phyloP scores from a whole-genome alignment of 192 early-diverging fungal genomes.

The Gamsiella multidivaricata region DNA sequence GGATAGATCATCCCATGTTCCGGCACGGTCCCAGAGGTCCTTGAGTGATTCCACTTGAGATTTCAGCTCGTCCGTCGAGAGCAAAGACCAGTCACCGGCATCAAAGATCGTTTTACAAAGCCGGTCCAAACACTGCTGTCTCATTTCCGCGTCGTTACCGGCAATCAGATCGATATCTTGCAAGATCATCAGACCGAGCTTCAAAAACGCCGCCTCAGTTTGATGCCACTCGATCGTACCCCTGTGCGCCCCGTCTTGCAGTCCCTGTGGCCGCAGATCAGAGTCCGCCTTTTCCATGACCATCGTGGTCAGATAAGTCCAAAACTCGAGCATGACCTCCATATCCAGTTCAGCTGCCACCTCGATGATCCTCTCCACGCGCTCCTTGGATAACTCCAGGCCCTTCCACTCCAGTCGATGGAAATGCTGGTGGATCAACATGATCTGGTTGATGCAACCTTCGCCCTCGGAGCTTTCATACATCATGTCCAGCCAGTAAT shows the following conservation, averaged over 20 bases:
- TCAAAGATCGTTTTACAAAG: constrained; percentile 25
- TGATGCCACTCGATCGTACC: constrained; percentile 17
- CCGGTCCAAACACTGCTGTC: constrained; percentile 25
- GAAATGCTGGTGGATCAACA: constrained; percentile 51
- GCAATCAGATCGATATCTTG: constrained; percentile 25
- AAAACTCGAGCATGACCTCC: constrained; percentile 31
- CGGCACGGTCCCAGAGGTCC: constrained; percentile 22
- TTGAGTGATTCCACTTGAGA: constrained; percentile 12
- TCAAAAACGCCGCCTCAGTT: constrained; percentile 25
- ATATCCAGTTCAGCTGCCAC: constrained; percentile 9
- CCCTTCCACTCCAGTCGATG: constrained; percentile 38
- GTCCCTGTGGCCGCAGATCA: constrained; percentile 13
- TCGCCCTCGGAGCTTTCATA: constrained; percentile 14
- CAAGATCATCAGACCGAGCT: constrained; percentile 16
- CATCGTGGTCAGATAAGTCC: constrained; percentile 30
- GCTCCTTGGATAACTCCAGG: constrained; percentile 12
- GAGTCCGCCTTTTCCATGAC: constrained; percentile 45
- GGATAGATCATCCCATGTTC: constrained; percentile 26
- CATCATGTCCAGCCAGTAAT: constrained; percentile 31
- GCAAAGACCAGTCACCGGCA: constrained; percentile 20
- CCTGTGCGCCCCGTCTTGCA: neutral
- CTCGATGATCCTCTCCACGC: constrained; percentile 13
- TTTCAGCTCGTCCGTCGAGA: constrained; percentile 8
- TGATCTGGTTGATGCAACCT: constrained; percentile 40
- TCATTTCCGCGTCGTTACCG: constrained; percentile 30